Base-by-base conservation (phyloP, 306 rosid genomes). In the Dryas alaskensis region DNA sequence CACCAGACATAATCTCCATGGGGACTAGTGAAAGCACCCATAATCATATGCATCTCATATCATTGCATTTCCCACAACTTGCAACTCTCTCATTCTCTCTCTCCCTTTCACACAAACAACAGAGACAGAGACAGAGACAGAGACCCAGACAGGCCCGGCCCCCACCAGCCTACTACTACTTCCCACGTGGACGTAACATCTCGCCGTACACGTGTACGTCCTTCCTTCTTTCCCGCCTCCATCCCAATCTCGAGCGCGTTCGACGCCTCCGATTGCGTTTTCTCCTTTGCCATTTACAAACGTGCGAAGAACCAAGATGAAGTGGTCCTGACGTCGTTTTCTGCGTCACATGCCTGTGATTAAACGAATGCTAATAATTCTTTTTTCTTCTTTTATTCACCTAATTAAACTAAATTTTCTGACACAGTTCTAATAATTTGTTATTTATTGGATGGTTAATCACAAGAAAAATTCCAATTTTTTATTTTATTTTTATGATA, bases 241-340 rank as follows among this genome's bases (percentile, higher is more conserved):
- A n/a, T 72, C 9, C 37, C 65, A 19, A 52, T 22, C 10, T 3
- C 54, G 31, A 8, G 43, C 78, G 45, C 78, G 53, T 58, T 22
- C 46, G 14, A 14, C 37, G 60, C 44, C 70, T 67, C 40, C 9
- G 4, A 43, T 60, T 61, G 61, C 51, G 49, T 59, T 48, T 58
- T 37, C 57, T 57, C 44, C 6, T 59, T 39, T 52, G 58, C 42
- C 2, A 17, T 7, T 19, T 19, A 3, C 37, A 13, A 27, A 10
- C 39, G 3, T 16, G 49, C 3, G 10, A 3, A 27, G 8, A 14
- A 11, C 44, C 43, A 52, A 54, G 73, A 43, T 67, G 79, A 74
- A 75, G 84, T 76, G 52, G 69, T 49, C 40, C 69, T 80, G 84
- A 72, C 81, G 78, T 81, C 59, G 69, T 59, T 47, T 50, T 59